Evolutionary conservation across 2,329 filamentous ascomycete species (phyloP), one percentile per base, ranked within the genome.

Genomic region (Trichoderma cornu-damae): DNA sequence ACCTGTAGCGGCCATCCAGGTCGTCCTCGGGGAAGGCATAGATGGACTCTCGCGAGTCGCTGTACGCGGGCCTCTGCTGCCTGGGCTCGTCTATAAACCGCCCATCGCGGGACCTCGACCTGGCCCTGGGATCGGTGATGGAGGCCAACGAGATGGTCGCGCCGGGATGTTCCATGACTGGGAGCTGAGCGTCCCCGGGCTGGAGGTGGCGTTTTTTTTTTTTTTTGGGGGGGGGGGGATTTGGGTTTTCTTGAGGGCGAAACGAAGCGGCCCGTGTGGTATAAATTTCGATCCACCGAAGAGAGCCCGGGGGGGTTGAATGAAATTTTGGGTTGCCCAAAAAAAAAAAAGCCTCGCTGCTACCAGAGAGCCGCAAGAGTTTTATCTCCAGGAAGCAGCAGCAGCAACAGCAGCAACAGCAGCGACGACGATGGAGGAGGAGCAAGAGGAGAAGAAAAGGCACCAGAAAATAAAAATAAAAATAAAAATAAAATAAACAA

Each of bases 91-190:
- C 67, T 47, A 61, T 66, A n/a, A 67, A 61, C 44, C 70, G 70
- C 28, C 67, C 66, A 57, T 70, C 69, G 60, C 70, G 67, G 70
- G 76, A 65, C 68, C 72, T 46, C 71, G 80, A 82, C 52, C 75
- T 73, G 51, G 79, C 51, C 20, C 51, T 46, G 11, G 51, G 51
- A 30, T 54, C 46, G 51, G 51, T 54, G 40, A 54, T 54, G 18
- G 51, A 54, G 51, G 74, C 72, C 43, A 82, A 72, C 63, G 81
- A 82, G 80, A 83, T 83, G 64, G 59, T 64, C 20, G 51, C 51
- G 16, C 51, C 51, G 30, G 51, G 51, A 54, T 54, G 51, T 28
- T 54, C 51, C 51, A 54, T 54, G 32, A 42, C 51, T 32, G 40
- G n/a, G 28, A 46, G 37, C 20, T 32, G 42, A 22, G 18, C 24